A percentile compares a stretch with the other conserved stretches of the same genome.
Conservation (phyloP, 192 early-diverging fungal species). For the Entophlyctis luteolus region DNA sequence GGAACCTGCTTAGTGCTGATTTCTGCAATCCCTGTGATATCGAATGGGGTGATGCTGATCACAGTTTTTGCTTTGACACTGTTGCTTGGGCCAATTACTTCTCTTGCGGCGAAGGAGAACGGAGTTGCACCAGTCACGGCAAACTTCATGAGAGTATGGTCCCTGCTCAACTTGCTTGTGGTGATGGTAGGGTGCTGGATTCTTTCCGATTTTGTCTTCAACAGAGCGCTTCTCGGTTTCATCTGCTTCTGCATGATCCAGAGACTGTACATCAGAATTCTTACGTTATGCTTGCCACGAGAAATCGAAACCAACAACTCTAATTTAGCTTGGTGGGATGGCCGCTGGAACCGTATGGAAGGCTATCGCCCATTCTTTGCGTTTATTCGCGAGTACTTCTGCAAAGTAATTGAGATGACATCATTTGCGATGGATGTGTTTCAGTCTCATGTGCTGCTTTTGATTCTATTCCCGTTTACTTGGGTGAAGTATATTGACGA, state of each 20-base stretch:
- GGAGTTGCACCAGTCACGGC: conserved; percentile 16
- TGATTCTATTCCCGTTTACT: conserved; percentile 57
- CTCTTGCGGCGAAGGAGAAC: not conserved
- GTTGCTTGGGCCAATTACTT: not conserved
- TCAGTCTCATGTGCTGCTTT: conserved; percentile 70
- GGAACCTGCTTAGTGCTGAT: not conserved
- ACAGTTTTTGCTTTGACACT: not conserved
- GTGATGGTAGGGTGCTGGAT: conserved; percentile 11
- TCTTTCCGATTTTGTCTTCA: not conserved
- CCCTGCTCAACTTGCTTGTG: not conserved
- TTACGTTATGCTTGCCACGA: conserved; percentile 66
- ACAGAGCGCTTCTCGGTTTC: not conserved
- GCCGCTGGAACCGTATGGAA: conserved; percentile 71
- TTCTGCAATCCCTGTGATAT: not conserved
- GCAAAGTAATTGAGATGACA: conserved; percentile 82
- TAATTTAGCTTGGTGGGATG: conserved; percentile 85
- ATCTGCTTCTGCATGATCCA: not conserved
- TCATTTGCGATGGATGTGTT: conserved; percentile 77
- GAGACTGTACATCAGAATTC: conserved; percentile 25
- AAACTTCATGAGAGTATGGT: not conserved
- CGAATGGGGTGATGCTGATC: conserved; percentile 1
- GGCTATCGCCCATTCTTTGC: conserved; percentile 65
- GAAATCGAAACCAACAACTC: conserved; percentile 81
- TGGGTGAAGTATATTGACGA: conserved; percentile 17
- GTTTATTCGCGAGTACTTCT: conserved; percentile 73